Conservation (phyloP, 495 filamentous ascomycete species). For the Tuber indicum region DNA sequence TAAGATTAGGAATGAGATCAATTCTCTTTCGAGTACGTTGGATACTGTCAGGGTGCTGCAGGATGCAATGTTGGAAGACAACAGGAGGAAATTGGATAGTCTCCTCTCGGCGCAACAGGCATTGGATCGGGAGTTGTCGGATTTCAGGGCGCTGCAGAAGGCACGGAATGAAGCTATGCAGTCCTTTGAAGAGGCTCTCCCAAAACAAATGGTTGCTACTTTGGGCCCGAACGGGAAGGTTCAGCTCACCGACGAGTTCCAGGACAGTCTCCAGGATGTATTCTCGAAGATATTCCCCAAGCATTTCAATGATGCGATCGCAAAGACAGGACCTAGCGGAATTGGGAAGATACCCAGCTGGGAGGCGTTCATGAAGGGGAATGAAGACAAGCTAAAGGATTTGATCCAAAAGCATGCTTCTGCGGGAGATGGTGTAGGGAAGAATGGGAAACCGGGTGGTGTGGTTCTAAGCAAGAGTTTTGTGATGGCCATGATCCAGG, state of each 20-base stretch:
- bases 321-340: not conserved
- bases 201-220: constrained; percentile 22
- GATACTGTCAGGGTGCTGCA: constrained; percentile 10
- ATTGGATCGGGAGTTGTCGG: not conserved
- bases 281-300: constrained; percentile 23
- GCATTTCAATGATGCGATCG: constrained; percentile 3
- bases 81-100: constrained; percentile 12
- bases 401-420: constrained; percentile 28
- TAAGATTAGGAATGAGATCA: constrained; percentile 15
- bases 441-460: constrained; percentile 8
- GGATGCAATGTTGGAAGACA: constrained; percentile 7
- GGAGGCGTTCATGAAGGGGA: constrained; percentile 33
- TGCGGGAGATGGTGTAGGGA: constrained; percentile 13
- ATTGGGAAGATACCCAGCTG: constrained; percentile 26
- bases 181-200: constrained; percentile 19
- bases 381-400: constrained; percentile 22
- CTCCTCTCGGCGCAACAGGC: not conserved
- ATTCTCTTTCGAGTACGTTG: constrained; percentile 10
- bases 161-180: not conserved
- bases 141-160: constrained; percentile 4
- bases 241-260: constrained; percentile 20
- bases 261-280: constrained; percentile 25
- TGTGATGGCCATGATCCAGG: constrained; percentile 24
- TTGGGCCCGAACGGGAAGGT: constrained; percentile 21
- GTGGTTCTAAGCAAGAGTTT: constrained; percentile 30